Evolutionary conservation across 2,329 filamentous ascomycete genomes (phyloP).

Genomic region (Coniochaeta ligniaria): DNA sequence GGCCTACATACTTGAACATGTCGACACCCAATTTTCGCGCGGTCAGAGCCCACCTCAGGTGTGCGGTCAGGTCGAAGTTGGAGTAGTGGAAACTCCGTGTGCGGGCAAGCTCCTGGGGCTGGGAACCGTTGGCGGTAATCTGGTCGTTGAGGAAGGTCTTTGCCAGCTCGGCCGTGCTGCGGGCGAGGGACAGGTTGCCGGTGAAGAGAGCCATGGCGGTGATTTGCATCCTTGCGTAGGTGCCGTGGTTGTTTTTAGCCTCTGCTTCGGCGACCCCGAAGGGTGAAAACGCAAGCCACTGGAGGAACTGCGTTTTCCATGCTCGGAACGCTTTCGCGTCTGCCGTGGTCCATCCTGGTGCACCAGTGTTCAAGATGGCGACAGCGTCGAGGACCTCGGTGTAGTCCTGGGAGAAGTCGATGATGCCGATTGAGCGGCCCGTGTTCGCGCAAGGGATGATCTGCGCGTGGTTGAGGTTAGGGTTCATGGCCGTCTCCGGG

Average conservation of each 20-base stretch:
- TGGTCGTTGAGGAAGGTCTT: background rate
- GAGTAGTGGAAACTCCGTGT: background rate
- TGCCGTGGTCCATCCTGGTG: background rate
- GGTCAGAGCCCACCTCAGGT: background rate
- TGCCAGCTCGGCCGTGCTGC: background rate
- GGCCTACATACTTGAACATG: background rate
- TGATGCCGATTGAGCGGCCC: background rate
- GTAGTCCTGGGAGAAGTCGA: background rate
- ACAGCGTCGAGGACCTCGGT: background rate
- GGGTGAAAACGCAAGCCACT: background rate
- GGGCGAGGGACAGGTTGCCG: background rate
- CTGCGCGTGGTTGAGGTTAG: background rate
- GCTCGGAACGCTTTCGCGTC: background rate
- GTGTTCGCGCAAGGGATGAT: background rate
- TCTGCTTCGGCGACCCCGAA: background rate
- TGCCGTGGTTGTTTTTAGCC: background rate
- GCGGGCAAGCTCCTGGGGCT: background rate
- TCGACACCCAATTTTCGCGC: background rate
- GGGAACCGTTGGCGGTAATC: background rate
- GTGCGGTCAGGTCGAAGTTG: background rate
- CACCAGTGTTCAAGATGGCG: background rate
- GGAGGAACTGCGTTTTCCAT: background rate
- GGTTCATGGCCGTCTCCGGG: background rate
- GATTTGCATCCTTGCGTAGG: background rate
- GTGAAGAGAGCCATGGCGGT: background rate